Evolutionary conservation across 805 yeast species (phyloP).

Genomic region (Ogataea ganodermae): DNA sequence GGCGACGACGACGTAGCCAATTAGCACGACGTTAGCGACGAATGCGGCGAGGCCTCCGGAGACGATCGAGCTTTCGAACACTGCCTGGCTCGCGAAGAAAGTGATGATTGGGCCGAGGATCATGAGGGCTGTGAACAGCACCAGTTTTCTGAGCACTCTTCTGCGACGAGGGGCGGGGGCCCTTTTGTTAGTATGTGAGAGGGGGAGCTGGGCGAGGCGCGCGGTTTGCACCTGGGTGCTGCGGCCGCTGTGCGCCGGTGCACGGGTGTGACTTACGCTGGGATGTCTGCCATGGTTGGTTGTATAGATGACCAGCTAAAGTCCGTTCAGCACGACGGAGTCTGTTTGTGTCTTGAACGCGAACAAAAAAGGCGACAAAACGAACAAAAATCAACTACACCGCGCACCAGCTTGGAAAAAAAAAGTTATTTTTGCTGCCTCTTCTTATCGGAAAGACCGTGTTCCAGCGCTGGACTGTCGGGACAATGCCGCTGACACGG

Average conservation of each 20-base stretch:
- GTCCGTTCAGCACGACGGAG: neutral
- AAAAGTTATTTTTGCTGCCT: neutral
- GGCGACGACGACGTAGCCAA: slow-evolving; percentile 73
- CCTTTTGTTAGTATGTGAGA: neutral
- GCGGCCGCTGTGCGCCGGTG: too few species aligned
- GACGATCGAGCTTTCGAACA: slow-evolving; percentile 53
- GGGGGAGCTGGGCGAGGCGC: neutral
- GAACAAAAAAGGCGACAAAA: neutral
- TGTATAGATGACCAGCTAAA: neutral
- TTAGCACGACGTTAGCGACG: slow-evolving; percentile 70
- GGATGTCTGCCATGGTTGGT: slow-evolving; percentile 38
- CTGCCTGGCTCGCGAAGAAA: slow-evolving; percentile 47
- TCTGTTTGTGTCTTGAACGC: neutral
- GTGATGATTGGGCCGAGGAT: slow-evolving; percentile 63
- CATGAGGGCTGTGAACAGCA: slow-evolving; percentile 78
- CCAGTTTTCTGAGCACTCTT: slow-evolving; percentile 64
- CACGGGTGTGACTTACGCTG: slow-evolving; percentile 33
- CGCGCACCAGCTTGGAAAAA: neutral
- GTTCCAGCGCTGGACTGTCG: too few species aligned
- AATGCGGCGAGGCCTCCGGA: slow-evolving; percentile 83
- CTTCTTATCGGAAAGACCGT: neutral
- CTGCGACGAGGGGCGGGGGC: slow-evolving; percentile 32
- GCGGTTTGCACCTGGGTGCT: too few species aligned
- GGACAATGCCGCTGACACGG: slow-evolving; percentile 41
- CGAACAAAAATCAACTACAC: neutral